These are phyloP conservation scores for Mucor irregularis DNA, from an alignment of 371 early-diverging fungal species.

Conservation along the genomic window DNA sequence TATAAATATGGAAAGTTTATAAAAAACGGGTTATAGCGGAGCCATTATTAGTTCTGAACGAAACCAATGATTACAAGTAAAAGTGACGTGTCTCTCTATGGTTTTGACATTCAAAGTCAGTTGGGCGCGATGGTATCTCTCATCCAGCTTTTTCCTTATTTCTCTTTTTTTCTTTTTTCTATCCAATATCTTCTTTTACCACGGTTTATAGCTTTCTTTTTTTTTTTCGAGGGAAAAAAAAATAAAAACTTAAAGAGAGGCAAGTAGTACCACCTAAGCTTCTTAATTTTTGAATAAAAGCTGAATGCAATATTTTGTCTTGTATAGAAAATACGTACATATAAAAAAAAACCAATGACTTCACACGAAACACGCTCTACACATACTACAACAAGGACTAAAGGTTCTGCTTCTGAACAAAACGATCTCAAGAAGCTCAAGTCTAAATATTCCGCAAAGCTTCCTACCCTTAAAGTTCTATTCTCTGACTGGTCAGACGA, in stretches of 20 bases:
- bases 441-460: slow-evolving; percentile 58
- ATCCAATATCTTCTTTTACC: slow-evolving; percentile 2
- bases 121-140: too few species aligned
- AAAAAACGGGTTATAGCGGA: too few species aligned
- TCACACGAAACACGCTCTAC: slow-evolving; percentile 36
- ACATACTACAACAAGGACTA: slow-evolving; percentile 30
- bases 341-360: slow-evolving; percentile 27
- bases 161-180: slow-evolving; percentile 4
- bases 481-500: slow-evolving; percentile 90
- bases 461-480: slow-evolving; percentile 75
- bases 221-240: background rate
- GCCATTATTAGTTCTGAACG: too few species aligned
- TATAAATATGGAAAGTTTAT: too few species aligned
- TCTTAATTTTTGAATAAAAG: too few species aligned
- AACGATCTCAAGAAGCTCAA: slow-evolving; percentile 61
- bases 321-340: slow-evolving; percentile 1
- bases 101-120: too few species aligned
- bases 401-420: slow-evolving; percentile 26
- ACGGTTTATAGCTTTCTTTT: slow-evolving; percentile 12
- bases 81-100: slow-evolving; percentile 8
- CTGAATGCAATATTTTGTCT: too few species aligned
- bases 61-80: too few species aligned
- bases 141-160: background rate
- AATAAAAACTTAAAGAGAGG: background rate
- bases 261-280: slow-evolving; percentile 2